Conservation (phyloP, 148 eudicot species). For the Heliamphora exappendiculata region DNA sequence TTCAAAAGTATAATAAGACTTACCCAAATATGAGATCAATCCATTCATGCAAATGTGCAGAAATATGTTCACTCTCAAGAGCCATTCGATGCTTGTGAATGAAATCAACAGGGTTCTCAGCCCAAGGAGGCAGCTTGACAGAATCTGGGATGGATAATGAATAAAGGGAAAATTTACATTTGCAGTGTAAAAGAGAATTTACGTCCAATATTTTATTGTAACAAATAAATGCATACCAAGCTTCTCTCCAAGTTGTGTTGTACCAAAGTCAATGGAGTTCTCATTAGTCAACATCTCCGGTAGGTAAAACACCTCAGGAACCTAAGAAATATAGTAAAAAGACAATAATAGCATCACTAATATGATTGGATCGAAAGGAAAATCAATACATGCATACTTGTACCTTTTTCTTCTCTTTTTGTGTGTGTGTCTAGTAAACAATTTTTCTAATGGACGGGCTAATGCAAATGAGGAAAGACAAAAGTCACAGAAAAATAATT, state of each 20-base stretch:
- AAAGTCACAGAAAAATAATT: background rate
- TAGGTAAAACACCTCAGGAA: slow-evolving; percentile 96
- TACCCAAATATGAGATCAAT: slow-evolving; percentile 98
- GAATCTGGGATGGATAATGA: slow-evolving; percentile 36
- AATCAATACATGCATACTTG: background rate
- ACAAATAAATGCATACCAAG: slow-evolving; percentile 53
- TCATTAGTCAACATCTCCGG: slow-evolving; percentile 82
- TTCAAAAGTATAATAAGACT: slow-evolving; percentile 1
- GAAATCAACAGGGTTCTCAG: slow-evolving; percentile 79
- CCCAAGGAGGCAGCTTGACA: slow-evolving; percentile 94
- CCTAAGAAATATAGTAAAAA: slow-evolving; percentile 34
- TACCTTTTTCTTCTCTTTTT: background rate
- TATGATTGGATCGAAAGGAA: background rate
- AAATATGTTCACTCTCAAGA: slow-evolving; percentile 96
- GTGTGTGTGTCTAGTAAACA: background rate
- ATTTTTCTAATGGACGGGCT: background rate
- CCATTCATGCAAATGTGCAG: slow-evolving; percentile 99
- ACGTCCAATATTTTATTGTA: slow-evolving; percentile 1
- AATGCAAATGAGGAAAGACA: background rate
- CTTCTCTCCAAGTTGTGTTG: slow-evolving; percentile 91
- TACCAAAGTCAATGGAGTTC: slow-evolving; percentile 87
- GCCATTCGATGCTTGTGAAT: slow-evolving; percentile 92
- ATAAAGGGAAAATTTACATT: background rate
- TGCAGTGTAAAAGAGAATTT: background rate
- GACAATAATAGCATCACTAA: background rate